Conservation (phyloP, 345 rosid species). For the Eucalyptus decipiens region DNA sequence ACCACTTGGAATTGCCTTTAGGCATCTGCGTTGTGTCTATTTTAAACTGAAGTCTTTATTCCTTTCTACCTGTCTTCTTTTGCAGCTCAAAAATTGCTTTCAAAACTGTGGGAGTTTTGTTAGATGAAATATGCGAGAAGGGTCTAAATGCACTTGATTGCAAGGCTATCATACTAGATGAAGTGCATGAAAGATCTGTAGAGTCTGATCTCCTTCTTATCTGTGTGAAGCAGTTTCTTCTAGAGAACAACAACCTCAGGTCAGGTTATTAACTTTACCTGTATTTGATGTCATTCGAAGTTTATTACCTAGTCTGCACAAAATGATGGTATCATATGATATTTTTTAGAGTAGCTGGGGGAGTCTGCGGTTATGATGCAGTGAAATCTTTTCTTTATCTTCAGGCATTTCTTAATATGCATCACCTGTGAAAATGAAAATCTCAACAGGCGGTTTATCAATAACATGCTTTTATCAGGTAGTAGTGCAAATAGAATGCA, state of each 20-base stretch:
- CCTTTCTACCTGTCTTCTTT: not conserved
- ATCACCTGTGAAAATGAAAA: no score
- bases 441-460: not conserved
- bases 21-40: not conserved
- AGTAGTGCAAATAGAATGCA: not conserved
- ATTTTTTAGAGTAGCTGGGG: not conserved
- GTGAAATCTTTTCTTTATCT: not conserved
- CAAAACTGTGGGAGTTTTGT: not conserved
- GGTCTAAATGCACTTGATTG: slow-evolving; percentile 71
- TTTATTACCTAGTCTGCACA: not conserved
- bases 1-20: not conserved
- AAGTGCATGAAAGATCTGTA: slow-evolving; percentile 95
- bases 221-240: slow-evolving; percentile 77
- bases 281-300: not conserved
- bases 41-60: not conserved
- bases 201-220: slow-evolving; percentile 92
- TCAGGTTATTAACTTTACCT: not conserved
- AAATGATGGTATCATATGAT: not conserved
- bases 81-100: slow-evolving; percentile 71
- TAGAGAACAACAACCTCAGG: slow-evolving; percentile 67
- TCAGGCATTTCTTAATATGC: not conserved
- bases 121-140: slow-evolving; percentile 83
- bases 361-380: not conserved
- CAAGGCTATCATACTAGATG: slow-evolving; percentile 90
- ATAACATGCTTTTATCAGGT: not conserved